These are phyloP conservation scores for Penicillium angulare DNA, from an alignment of 495 filamentous ascomycete species.

Conservation along the genomic window DNA sequence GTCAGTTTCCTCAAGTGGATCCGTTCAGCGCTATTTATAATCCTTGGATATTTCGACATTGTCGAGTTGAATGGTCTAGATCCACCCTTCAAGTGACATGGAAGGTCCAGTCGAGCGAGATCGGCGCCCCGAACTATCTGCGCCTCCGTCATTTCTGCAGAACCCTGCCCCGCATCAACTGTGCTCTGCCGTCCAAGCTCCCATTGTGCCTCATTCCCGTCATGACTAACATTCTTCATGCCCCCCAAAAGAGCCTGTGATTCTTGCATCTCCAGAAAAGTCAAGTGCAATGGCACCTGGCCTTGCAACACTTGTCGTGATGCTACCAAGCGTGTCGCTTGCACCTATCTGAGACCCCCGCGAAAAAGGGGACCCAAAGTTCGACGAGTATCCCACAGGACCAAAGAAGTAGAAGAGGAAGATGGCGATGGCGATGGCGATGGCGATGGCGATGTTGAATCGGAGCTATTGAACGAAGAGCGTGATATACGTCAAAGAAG, in stretches of 20 bases:
- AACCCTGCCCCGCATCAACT: constrained; percentile 1
- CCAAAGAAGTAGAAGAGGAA: neutral
- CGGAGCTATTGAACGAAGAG: neutral
- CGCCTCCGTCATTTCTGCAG: neutral
- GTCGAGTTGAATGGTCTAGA: neutral
- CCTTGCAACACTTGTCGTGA: constrained; percentile 29
- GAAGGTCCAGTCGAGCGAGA: constrained; percentile 11
- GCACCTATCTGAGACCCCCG: constrained; percentile 31
- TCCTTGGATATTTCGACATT: neutral
- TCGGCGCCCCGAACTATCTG: neutral
- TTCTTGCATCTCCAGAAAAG: constrained; percentile 31
- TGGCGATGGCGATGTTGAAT: neutral
- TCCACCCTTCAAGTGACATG: neutral
- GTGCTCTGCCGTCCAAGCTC: neutral
- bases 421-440: neutral
- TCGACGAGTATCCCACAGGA: constrained; percentile 6
- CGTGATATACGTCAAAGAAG: no score
- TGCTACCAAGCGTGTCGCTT: constrained; percentile 17
- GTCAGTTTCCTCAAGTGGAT: neutral
- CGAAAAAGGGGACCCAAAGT: constrained; percentile 31
- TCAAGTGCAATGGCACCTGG: constrained; percentile 32
- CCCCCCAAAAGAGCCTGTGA: constrained; percentile 33
- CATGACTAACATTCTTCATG: constrained; percentile 9
- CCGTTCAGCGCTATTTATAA: neutral
- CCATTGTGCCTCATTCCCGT: neutral